Evolutionary conservation across 2,329 filamentous ascomycete genomes (phyloP), one percentile per base, ranked within the genome.

Genomic region (Penicillium frequentans): DNA sequence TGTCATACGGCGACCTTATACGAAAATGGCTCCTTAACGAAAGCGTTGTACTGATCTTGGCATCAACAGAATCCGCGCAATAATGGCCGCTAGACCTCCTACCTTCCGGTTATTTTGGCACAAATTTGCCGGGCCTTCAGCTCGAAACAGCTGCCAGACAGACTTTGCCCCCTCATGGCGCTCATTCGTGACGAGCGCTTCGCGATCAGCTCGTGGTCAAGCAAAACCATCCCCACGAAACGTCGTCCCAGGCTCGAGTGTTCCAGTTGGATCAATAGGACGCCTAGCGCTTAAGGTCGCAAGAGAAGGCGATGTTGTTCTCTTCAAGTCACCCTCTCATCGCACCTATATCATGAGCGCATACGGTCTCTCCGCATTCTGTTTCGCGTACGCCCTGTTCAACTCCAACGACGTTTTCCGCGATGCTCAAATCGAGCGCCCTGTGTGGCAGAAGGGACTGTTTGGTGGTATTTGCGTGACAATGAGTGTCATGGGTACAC

Each of bases 321-420:
- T 91, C 44, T 91, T 89, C 33, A 76, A 79, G 87, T 65, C 82
- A 83, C 85, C 85, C 14, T 85, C 86, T 1, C 86, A 90, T 66
- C 82, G 82, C 55, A 80, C 81, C 73, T 88, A 86, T 71, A 81
- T 88, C 60, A 68, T 84, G 63, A 82, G 84, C 46, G 84, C 84
- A 68, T 86, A 87, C 72, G 71, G 76, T 14, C 81, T 84, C 26
- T 82, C 82, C 2, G 58, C 79, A 23, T 82, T 83, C 66, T 84
- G 81, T 70, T 77, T 84, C 55, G 63, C 71, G 37, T 85, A 81
- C 65, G 78, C 81, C 2, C 73, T 76, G 47, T 77, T 80, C 64
- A 82, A 84, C 68, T 81, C 80, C 62, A 81, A 79, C 66, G 70
- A 75, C 53, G 78, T 81, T 43, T 79, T 82, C 60, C 70, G 78